phyloP scores from a whole-genome alignment of 2,329 filamentous ascomycete genomes.

The Shiraia bambusicola region DNA sequence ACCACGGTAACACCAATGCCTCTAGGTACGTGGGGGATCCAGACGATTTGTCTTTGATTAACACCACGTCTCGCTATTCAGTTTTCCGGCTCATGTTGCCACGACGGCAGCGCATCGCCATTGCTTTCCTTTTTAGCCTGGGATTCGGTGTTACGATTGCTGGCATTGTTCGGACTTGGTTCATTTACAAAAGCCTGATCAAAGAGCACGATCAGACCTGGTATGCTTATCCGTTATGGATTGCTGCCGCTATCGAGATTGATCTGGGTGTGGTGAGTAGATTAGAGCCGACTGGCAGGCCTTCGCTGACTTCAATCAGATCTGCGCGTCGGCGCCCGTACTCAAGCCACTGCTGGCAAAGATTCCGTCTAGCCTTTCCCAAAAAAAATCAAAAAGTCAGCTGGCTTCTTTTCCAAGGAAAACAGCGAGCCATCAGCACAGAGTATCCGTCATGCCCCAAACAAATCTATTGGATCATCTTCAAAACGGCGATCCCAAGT shows the following conservation, averaged over 20 bases:
- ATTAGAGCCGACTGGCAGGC: not conserved
- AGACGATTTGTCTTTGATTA: not conserved
- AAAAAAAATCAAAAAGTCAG: constrained; percentile 9
- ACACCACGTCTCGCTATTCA: not conserved
- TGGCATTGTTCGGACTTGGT: constrained; percentile 48
- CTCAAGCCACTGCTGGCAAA: constrained; percentile 32
- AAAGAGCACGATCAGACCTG: constrained; percentile 48
- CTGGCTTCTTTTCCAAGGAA: constrained; percentile 1
- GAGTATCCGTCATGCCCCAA: not conserved
- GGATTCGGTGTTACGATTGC: constrained; percentile 48
- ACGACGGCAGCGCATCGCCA: constrained; percentile 42
- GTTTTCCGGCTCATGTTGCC: constrained; percentile 44
- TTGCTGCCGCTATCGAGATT: constrained; percentile 50
- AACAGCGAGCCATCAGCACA: constrained; percentile 4
- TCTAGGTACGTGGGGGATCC: constrained; percentile 41
- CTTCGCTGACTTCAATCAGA: constrained; percentile 9
- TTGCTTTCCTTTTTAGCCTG: constrained; percentile 44
- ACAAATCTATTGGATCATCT: constrained; percentile 6
- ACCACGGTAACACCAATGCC: constrained; percentile 49
- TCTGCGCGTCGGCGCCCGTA: constrained; percentile 36
- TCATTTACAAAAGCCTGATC: constrained; percentile 46
- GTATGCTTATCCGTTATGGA: constrained; percentile 51
- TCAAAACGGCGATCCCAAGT: constrained; percentile 18
- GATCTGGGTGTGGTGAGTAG: constrained; percentile 48
- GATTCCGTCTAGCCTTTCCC: constrained; percentile 29